Evolutionary conservation across 2,329 filamentous ascomycete genomes (phyloP).

Genomic region (Pseudopithomyces maydicus): DNA sequence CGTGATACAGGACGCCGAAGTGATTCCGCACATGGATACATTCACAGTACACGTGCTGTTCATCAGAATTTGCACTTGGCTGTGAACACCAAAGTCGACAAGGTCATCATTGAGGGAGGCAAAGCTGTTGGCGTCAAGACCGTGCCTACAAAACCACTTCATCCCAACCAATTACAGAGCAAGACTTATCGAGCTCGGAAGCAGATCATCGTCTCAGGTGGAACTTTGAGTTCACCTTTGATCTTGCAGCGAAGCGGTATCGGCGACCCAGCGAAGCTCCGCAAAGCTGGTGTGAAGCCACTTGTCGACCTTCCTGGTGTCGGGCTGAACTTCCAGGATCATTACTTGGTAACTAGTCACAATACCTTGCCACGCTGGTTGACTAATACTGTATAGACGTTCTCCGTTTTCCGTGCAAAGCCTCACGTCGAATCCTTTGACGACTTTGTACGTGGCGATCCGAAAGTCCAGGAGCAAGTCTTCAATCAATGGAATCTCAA

Average conservation of each 20-base stretch:
- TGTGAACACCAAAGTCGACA: conserved; percentile 78
- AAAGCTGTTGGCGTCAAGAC: conserved; percentile 73
- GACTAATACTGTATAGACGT: conserved; percentile 51
- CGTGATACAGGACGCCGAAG: conserved; percentile 70
- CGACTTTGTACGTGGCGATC: conserved; percentile 76
- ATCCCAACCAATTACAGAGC: conserved; percentile 56
- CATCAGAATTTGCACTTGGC: conserved; percentile 74
- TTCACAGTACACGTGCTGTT: conserved; percentile 74
- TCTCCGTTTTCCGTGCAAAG: conserved; percentile 73
- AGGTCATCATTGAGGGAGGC: conserved; percentile 74
- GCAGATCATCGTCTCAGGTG: conserved; percentile 74
- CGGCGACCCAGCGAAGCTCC: conserved; percentile 73
- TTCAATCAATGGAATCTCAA: conserved; percentile 80
- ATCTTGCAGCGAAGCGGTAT: conserved; percentile 79
- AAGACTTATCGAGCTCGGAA: conserved; percentile 71
- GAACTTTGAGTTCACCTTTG: conserved; percentile 74
- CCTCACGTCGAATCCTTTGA: conserved; percentile 79
- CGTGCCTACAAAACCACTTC: conserved; percentile 71
- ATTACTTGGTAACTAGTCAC: conserved; percentile 53
- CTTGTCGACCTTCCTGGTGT: conserved; percentile 74
- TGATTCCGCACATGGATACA: conserved; percentile 77
- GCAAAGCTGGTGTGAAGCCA: conserved; percentile 69
- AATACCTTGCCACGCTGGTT: not conserved
- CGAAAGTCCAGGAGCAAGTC: conserved; percentile 72
- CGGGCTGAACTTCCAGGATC: conserved; percentile 77